A percentile compares a stretch with the other conserved stretches of the same genome.
phyloP scores from a whole-genome alignment of 2,329 filamentous ascomycete species.

The Fusarium hainanense region DNA sequence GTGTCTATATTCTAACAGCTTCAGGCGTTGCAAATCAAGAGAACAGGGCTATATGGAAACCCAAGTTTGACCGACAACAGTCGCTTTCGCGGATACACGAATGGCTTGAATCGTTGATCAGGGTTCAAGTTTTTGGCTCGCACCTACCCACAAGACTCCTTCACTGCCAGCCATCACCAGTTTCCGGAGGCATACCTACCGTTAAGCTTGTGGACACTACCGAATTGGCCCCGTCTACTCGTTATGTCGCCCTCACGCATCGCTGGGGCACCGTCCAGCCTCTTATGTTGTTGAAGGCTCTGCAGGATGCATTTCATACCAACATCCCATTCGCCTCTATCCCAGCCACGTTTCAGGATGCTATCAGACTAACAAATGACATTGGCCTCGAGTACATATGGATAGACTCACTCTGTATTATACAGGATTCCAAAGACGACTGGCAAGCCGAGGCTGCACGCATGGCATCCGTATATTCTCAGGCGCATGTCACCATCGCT shows the following conservation, averaged over 20 bases:
- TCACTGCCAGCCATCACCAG: conserved; percentile 2
- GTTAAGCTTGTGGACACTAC: conserved; percentile 10
- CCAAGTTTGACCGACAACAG: conserved; percentile 17
- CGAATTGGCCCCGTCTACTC: background rate
- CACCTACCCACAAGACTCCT: conserved; percentile 31
- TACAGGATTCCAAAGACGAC: conserved; percentile 36
- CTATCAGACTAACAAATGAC: conserved; percentile 14
- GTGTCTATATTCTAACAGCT: background rate
- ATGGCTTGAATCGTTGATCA: conserved; percentile 17
- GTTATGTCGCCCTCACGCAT: conserved; percentile 34
- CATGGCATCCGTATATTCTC: conserved; percentile 38
- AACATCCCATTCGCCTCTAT: conserved; percentile 20
- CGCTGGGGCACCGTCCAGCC: conserved; percentile 28
- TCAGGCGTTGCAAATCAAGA: background rate
- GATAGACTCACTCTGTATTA: conserved; percentile 38
- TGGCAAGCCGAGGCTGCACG: conserved; percentile 31
- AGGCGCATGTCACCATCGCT: conserved; percentile 28
- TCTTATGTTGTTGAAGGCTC: conserved; percentile 15
- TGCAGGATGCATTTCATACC: background rate
- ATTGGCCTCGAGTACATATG: conserved; percentile 29
- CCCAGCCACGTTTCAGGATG: conserved; percentile 32
- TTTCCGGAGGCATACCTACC: background rate
- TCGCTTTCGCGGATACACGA: conserved; percentile 19
- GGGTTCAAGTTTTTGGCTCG: background rate
- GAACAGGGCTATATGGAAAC: conserved; percentile 15